These are phyloP conservation scores for Geotrichum australiense DNA, from an alignment of 1,139 yeast species.

Conservation along the genomic window DNA sequence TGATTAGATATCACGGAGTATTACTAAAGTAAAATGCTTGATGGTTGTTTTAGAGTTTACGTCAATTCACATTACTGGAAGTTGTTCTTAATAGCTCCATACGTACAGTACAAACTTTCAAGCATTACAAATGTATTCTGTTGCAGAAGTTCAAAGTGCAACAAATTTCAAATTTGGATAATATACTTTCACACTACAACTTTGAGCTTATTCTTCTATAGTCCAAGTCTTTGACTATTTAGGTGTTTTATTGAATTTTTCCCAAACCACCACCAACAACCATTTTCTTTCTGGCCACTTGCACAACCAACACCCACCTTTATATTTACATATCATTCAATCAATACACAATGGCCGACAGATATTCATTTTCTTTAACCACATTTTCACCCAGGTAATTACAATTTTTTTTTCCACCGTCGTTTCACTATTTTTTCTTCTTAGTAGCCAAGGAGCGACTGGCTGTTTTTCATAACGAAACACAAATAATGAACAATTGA, in stretches of 20 bases:
- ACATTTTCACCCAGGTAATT: constrained; percentile 93
- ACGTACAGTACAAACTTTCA: too few species aligned
- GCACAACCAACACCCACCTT: background rate
- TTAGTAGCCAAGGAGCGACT: constrained; percentile 77
- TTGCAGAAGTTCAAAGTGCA: too few species aligned
- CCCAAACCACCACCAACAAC: constrained; percentile 8
- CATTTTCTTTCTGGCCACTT: background rate
- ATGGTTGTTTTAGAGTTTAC: too few species aligned
- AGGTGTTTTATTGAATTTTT: constrained; percentile 18
- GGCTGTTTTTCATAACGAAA: constrained; percentile 95
- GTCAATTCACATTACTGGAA: too few species aligned
- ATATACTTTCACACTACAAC: too few species aligned
- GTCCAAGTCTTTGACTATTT: too few species aligned
- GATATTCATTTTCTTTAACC: constrained; percentile 94
- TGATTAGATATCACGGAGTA: too few species aligned
- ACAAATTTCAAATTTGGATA: too few species aligned
- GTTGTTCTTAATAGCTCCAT: too few species aligned
- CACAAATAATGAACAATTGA: constrained; percentile 96
- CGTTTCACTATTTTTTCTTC: background rate
- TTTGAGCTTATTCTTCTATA: too few species aligned
- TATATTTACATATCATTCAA: background rate
- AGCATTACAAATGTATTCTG: too few species aligned
- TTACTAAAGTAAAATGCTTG: too few species aligned
- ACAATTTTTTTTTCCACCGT: background rate
- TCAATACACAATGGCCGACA: constrained; percentile 68